A percentile compares a stretch with the other conserved stretches of the same genome.
These are phyloP conservation scores for Crithidia expoeki DNA, from an alignment of 208 protist species.

Conservation along the genomic window DNA sequence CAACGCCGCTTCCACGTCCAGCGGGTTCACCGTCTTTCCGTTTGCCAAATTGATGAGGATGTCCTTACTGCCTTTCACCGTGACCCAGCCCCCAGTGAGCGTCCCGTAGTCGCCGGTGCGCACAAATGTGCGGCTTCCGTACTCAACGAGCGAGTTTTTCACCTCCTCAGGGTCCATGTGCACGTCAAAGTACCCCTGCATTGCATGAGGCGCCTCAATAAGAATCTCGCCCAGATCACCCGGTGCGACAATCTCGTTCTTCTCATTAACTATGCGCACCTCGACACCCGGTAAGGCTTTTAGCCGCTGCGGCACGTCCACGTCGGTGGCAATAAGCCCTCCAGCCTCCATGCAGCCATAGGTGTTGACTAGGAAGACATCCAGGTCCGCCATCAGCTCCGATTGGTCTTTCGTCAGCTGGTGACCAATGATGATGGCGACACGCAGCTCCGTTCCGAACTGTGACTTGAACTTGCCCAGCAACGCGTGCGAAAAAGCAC, in stretches of 20 bases:
- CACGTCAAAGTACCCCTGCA: constrained; percentile 93
- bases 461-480: constrained; percentile 91
- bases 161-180: constrained; percentile 89
- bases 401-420: constrained; percentile 85
- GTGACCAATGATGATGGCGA: constrained; percentile 85
- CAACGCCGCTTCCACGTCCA: constrained; percentile 77
- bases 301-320: constrained; percentile 89
- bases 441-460: constrained; percentile 85
- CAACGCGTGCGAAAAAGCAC: constrained; percentile 71
- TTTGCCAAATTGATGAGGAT: constrained; percentile 84
- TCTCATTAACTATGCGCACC: constrained; percentile 91
- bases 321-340: constrained; percentile 85
- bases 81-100: constrained; percentile 86
- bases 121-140: constrained; percentile 90
- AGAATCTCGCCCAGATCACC: constrained; percentile 89
- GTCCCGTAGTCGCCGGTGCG: constrained; percentile 90
- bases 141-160: constrained; percentile 86
- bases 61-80: constrained; percentile 85
- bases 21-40: constrained; percentile 79
- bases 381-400: constrained; percentile 88
- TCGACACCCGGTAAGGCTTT: constrained; percentile 89
- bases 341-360: constrained; percentile 91
- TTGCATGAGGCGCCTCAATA: constrained; percentile 85
- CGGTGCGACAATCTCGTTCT: constrained; percentile 89
- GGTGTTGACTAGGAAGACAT: constrained; percentile 89